phyloP scores from a whole-genome alignment of 2,329 filamentous ascomycete species.

The Thielaviopsis ethacetica region DNA sequence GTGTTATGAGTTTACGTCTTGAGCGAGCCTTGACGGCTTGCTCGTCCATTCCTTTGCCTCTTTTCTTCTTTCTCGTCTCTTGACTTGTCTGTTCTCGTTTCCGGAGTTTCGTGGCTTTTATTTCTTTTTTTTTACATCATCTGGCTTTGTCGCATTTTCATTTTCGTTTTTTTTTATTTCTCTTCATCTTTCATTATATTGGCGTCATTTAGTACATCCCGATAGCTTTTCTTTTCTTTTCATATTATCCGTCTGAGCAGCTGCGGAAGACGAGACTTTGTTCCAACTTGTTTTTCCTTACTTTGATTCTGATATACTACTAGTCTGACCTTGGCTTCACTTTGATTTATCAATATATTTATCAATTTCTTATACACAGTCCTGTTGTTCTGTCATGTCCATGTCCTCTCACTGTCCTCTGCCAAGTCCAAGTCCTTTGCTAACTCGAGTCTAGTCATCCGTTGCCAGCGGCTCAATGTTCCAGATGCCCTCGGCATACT shows the following conservation, averaged over 20 bases:
- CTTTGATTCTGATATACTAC: not conserved
- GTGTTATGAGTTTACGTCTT: constrained; percentile 4
- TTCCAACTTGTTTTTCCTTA: not conserved
- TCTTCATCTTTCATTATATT: not conserved
- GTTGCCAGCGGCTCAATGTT: constrained; percentile 64
- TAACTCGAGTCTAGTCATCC: not conserved
- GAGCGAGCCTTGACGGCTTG: not conserved
- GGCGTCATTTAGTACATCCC: not conserved
- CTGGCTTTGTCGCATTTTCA: not conserved
- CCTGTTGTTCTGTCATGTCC: not conserved
- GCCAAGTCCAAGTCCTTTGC: not conserved
- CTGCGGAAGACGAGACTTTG: no score
- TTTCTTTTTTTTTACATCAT: not conserved
- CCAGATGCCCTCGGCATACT: constrained; percentile 96
- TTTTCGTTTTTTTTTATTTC: not conserved
- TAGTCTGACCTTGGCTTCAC: no score
- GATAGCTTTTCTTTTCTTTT: not conserved
- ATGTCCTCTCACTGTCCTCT: not conserved
- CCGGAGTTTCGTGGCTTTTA: not conserved
- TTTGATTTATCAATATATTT: not conserved
- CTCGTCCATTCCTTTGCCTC: not conserved
- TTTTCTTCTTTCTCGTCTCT: not conserved
- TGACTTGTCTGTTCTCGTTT: not conserved
- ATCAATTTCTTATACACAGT: not conserved
- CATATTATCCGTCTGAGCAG: not conserved